Evolutionary conservation across 306 rosid genomes (phyloP), one percentile per base, ranked within the genome.

Genomic region (Trifolium subterraneum): DNA sequence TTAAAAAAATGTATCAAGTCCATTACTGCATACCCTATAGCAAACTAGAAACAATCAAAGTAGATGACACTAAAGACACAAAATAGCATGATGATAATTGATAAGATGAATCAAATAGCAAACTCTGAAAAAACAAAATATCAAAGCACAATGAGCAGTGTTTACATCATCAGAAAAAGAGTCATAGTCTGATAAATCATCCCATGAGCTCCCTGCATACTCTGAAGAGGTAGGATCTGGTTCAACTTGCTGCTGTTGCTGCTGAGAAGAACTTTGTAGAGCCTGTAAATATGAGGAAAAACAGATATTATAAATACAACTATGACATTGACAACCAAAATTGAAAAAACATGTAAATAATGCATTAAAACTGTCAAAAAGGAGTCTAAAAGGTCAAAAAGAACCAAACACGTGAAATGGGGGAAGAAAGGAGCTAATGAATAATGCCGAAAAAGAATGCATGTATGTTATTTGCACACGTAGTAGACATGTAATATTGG

Each of bases 161-260:
- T 52, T 63, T 61, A 91, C 98, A 86, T 91, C 97, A 22, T 89
- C 92, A 11, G 86, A 87, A 70, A 62, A 86, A 77, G 80, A 55
- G 74, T 87, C 96, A 22, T 70, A 10, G 72, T 89, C 94, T 8
- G 94, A 85, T 76, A 81, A 84, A 66, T 83, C 91, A 73, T 83
- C 87, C 73, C 84, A 81, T 70, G 86, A 84, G 76, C 85, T 86
- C 66, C 77, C 88, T 1, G 82, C 88, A 71, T 74, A 63, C 50
- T 88, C 98, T 1, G 92, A 88, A 72, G 84, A 87, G 71, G 51
- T 58, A 48, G 77, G 78, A 47, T 89, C 96, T 9, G 84, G 82
- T 41, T 87, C 96, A 25, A 63, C 77, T 42, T 72, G 83, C 79
- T 54, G 86, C 50, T 78, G 85, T 35, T 79, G 80, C 68, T 79